These are phyloP conservation scores for Plectosphaerella sp. DNA, from an alignment of 2,329 filamentous ascomycete genomes.

Conservation along the genomic window DNA sequence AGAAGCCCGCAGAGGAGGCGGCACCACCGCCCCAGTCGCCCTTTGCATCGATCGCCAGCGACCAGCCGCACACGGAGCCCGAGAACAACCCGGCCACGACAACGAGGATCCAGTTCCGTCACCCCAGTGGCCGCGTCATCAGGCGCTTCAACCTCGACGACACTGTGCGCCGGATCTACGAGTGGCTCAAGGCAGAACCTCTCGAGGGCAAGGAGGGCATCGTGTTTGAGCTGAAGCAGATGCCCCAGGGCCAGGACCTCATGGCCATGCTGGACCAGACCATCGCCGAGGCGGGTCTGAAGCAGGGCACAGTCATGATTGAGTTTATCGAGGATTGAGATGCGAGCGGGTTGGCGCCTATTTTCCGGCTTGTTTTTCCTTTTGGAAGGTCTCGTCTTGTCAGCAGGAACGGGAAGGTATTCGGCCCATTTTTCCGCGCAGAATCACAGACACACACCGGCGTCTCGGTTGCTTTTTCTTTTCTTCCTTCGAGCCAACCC, in stretches of 20 bases:
- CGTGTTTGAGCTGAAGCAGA: conserved; percentile 81
- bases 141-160: conserved; percentile 78
- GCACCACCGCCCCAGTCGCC: conserved; percentile 23
- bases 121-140: conserved; percentile 79
- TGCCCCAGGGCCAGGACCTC: conserved; percentile 75
- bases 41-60: conserved; percentile 69
- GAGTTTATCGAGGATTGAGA: conserved; percentile 66
- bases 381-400: background rate
- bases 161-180: conserved; percentile 77
- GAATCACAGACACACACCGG: background rate
- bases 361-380: background rate
- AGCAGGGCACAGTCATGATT: conserved; percentile 93
- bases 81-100: conserved; percentile 63
- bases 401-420: background rate
- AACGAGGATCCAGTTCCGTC: conserved; percentile 89
- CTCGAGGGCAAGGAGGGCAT: conserved; percentile 73
- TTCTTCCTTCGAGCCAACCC: background rate
- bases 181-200: conserved; percentile 91
- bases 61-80: conserved; percentile 75
- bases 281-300: conserved; percentile 78
- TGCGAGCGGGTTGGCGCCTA: background rate
- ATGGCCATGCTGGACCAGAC: conserved; percentile 69
- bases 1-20: conserved; percentile 26
- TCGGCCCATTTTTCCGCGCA: too few species aligned
- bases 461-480: background rate